Evolutionary conservation across 108 stramenopile genomes (phyloP), one percentile per base, ranked within the genome.

Genomic region (Seminavis robusta): DNA sequence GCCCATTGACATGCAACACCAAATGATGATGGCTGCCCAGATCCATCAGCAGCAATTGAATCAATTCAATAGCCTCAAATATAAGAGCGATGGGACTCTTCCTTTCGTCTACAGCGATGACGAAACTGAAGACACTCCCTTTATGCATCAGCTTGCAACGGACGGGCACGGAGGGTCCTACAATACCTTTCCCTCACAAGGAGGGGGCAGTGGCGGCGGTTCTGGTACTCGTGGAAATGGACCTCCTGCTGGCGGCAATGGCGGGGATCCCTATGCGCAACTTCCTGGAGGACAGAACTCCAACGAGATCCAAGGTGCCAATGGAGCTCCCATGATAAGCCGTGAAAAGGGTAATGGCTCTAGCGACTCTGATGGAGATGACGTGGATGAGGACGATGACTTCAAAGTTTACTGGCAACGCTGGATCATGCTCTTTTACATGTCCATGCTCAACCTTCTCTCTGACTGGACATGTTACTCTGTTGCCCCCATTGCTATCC

Each of bases 401-500:
- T 87, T 82, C 51, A 57, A 76, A 41, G 76, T 88, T 8, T 84
- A 83, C 51, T 75, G 78, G 67, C 79, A 69, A 33, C 67, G 88
- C 20, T 93, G 92, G 92, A 26, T 83, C 9, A 87, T 93, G 83
- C 64, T 93, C 1, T 45, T 83, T 21, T 93, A 84, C 68, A 80
- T 93, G 63, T 81, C 81, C 6, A 15, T 81, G 6, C 70, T 93
- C 41, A 87, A 88, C 55, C 64, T 93, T 17, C 59, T 92, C 26
- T 88, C 86, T 15, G 90, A 92, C 48, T 92, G 90, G 90, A 87
- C 86, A 15, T 87, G 87, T 44, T 93, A 82, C 58, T 83, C 83
- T 23, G 74, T 87, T 8, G 87, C 92, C 17, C 83, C 93, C 23
- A 90, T 93, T 47, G 83, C 92, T 0, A 19, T 86, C 2, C 40